Evolutionary conservation across 495 filamentous ascomycete species (phyloP).

Genomic region (Aspergillus saccharolyticus): DNA sequence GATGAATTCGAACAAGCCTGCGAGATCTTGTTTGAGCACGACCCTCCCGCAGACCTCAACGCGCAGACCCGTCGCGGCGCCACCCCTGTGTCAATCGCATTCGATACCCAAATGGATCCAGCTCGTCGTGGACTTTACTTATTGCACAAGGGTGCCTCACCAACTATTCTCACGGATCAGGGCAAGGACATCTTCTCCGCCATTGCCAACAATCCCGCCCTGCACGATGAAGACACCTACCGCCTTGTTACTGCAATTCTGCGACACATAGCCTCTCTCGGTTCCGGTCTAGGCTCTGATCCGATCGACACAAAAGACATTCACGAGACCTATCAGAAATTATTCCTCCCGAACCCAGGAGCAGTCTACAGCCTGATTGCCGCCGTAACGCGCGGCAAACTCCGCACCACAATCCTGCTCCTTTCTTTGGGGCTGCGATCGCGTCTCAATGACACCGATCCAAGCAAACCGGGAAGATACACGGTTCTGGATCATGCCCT

Average conservation of each 20-base stretch:
- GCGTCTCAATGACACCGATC: neutral
- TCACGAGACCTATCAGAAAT: neutral
- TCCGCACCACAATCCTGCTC: neutral
- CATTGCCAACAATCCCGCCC: neutral
- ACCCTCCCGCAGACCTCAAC: neutral
- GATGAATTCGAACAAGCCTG: slow-evolving; percentile 16
- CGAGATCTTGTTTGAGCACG: slow-evolving; percentile 1
- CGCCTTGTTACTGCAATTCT: neutral
- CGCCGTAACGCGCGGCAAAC: neutral
- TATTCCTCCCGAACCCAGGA: neutral
- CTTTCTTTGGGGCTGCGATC: neutral
- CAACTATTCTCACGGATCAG: neutral
- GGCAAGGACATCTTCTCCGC: neutral
- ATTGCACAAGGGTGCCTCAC: neutral
- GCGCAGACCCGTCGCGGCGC: neutral
- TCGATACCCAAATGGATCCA: neutral
- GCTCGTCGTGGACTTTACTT: neutral
- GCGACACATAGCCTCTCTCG: neutral
- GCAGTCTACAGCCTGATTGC: neutral
- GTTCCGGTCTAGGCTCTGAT: neutral
- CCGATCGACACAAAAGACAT: neutral
- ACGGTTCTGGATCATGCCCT: neutral
- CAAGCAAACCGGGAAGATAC: neutral
- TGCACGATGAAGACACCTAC: neutral
- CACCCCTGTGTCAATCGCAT: neutral